Evolutionary conservation across 331 rosid genomes (phyloP).

Genomic region (Pyrus hybrid): DNA sequence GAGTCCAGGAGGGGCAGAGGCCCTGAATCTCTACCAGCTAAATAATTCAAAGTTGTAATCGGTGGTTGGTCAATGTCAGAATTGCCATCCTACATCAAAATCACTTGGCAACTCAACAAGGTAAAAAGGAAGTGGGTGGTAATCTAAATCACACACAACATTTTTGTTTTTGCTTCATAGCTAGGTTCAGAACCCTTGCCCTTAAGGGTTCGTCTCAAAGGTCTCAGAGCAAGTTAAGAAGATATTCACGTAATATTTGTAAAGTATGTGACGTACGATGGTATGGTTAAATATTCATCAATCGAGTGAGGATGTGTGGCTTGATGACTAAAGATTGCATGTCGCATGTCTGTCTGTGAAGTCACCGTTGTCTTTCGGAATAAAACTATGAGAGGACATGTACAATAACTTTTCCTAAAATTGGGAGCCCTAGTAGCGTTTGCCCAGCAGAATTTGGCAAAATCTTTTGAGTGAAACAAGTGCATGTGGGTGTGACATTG

Average conservation of each 20-base stretch:
- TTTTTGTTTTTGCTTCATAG: too few relatives aligned
- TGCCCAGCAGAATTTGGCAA: constrained; percentile 7
- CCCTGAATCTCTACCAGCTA: neutral
- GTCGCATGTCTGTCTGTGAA: neutral
- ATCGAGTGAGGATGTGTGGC: neutral
- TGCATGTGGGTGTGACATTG: constrained; percentile 22
- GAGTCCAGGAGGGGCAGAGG: neutral
- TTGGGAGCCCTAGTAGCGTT: neutral
- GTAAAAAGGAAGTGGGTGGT: neutral
- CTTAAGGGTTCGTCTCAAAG: neutral
- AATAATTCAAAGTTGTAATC: neutral
- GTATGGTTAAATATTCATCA: too few relatives aligned
- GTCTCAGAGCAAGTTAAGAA: neutral
- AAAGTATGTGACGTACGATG: neutral
- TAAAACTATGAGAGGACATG: neutral
- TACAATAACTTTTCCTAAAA: neutral
- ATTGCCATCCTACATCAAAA: neutral
- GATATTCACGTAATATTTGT: neutral
- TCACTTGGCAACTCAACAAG: neutral
- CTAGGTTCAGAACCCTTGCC: neutral
- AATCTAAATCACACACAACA: neutral
- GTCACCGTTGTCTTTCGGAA: neutral
- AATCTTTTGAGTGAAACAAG: constrained; percentile 7
- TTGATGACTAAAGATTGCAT: neutral
- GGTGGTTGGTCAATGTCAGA: neutral